phyloP scores from a whole-genome alignment of 305 asterid species.

The Fraxinus paxiana region DNA sequence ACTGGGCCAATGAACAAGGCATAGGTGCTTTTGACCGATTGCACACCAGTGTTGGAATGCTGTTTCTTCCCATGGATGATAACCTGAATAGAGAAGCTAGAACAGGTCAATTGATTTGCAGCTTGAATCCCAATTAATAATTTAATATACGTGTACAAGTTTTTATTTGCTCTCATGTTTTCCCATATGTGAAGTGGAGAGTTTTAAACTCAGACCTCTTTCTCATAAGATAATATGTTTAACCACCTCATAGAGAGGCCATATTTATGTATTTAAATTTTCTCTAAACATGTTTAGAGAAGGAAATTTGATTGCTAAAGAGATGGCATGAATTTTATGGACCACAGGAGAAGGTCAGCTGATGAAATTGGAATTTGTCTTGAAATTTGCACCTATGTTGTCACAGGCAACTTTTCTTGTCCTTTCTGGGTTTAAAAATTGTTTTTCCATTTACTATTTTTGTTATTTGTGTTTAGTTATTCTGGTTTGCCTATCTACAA shows the following conservation, averaged over 20 bases:
- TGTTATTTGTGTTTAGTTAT: not conserved
- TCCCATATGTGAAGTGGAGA: not conserved
- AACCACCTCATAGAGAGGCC: not conserved
- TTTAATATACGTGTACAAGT: not conserved
- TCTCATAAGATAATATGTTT: not conserved
- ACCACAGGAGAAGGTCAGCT: not conserved
- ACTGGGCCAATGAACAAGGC: conserved; percentile 86
- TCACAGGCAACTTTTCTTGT: not conserved
- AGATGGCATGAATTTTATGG: not conserved
- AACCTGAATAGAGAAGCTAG: conserved; percentile 63
- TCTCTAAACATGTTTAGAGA: not conserved
- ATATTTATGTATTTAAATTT: not conserved
- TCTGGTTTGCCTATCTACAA: not conserved
- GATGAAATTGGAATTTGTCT: not conserved
- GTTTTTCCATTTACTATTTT: not conserved
- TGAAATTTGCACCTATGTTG: not conserved
- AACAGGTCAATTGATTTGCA: conserved; percentile 47
- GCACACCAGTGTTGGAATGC: conserved; percentile 95
- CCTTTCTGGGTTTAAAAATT: not conserved
- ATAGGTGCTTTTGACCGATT: conserved; percentile 57
- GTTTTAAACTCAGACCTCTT: not conserved
- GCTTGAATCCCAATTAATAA: not conserved
- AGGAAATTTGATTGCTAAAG: not conserved
- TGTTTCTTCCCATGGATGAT: conserved; percentile 83
- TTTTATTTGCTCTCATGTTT: not conserved